Evolutionary conservation across 148 eudicot genomes (phyloP), one percentile per base, ranked within the genome.

Genomic region (Mesembryanthemum crystallinum): DNA sequence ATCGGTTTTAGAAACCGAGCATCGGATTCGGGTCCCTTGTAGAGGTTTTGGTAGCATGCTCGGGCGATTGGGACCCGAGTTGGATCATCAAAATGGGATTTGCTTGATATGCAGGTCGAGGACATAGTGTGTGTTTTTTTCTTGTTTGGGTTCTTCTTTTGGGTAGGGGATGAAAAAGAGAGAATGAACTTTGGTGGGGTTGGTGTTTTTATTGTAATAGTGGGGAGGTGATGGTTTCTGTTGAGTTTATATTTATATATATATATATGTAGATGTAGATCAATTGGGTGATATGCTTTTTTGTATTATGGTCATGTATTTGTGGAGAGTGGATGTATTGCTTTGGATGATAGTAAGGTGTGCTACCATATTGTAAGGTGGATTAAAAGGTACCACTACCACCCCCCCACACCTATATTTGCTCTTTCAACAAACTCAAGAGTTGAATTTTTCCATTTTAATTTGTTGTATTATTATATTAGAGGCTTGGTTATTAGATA

Each of bases 101-200:
- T 85, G 78, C 78, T 86, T 71, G 93, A 80, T 76, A 86, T 83
- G 87, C 88, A 83, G 54, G 82, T 63, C 35, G 90, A 84, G 73
- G 84, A 76, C 92, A 88, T 92, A 20, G 33, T 25, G 14, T 39
- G 24, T 35, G 9, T 61, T 15, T 60, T 8, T 27, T 6, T 67
- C 6, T 3, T 35, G 39, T 67, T n/a, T 77, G 47, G 49, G 4
- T n/a, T n/a, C 13, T 54, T 75, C 5, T 52, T 17, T 45, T 39
- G 37, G 43, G n/a, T 5, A 20, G 30, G n/a, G 20, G 17, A 8
- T 20, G 1, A 37, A 21, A 3, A 27, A 33, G 51, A 10, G 70
- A 0, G 25, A 23, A 1, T 24, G 4, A 25, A 35, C 25, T 0
- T 29, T 35, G 61, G 62, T 30, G 71, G 51, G 33, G 68, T 5